phyloP scores from a whole-genome alignment of 108 stramenopile genomes.

The Pseudonitzschia pungens region DNA sequence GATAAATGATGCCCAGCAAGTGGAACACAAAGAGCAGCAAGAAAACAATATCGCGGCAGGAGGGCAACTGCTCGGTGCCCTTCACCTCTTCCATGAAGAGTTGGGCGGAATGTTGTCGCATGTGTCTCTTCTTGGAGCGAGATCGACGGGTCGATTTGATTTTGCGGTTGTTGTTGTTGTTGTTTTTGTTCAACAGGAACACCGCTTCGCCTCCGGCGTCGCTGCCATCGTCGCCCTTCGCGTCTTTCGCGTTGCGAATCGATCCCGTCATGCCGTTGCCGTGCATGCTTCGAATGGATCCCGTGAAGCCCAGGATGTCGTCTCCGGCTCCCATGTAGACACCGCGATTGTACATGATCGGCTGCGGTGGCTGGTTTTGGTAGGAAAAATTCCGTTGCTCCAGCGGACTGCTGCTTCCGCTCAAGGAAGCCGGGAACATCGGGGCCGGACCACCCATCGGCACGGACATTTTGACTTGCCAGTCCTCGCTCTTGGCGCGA shows the following conservation, averaged over 20 bases:
- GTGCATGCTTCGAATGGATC: conserved; percentile 12
- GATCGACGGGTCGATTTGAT: background rate
- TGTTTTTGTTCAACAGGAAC: conserved; percentile 31
- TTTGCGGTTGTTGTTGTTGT: conserved; percentile 5
- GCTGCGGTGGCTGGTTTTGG: conserved; percentile 3
- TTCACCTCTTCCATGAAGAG: conserved; percentile 72
- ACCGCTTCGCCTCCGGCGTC: conserved; percentile 43
- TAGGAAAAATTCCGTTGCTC: conserved; percentile 6
- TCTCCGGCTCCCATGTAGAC: conserved; percentile 18
- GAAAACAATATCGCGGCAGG: conserved; percentile 67
- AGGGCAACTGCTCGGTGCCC: conserved; percentile 59
- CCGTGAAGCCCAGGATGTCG: background rate
- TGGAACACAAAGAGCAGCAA: conserved; percentile 69
- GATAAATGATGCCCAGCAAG: conserved; percentile 42
- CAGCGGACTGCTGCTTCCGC: background rate
- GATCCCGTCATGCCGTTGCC: background rate
- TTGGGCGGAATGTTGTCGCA: conserved; percentile 77
- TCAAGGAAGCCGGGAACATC: conserved; percentile 2
- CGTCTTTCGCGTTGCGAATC: background rate
- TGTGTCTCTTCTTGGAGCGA: conserved; percentile 50
- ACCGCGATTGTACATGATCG: conserved; percentile 12
- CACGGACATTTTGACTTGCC: background rate
- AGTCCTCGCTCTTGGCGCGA: conserved; percentile 15
- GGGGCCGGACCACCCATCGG: background rate
- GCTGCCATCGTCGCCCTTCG: conserved; percentile 10